phyloP scores from a whole-genome alignment of 176 grass and related monocot genomes.

The Areca catechu region DNA sequence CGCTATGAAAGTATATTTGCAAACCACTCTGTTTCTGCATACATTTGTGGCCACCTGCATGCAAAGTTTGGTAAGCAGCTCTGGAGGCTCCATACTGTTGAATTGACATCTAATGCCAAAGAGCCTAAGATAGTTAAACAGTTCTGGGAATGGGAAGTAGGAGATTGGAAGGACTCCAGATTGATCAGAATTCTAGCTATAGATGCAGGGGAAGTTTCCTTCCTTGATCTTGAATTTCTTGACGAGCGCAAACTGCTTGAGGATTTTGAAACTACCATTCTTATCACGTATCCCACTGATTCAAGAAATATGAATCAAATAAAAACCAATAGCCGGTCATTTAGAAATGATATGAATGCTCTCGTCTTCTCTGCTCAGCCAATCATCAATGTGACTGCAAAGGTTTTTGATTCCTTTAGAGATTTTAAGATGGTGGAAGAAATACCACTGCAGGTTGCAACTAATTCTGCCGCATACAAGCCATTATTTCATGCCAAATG shows the following conservation, averaged over 20 bases:
- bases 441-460: constrained; percentile 46
- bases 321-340: constrained; percentile 23
- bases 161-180: constrained; percentile 90
- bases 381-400: constrained; percentile 67
- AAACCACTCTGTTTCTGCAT: constrained; percentile 51
- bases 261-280: constrained; percentile 33
- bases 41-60: constrained; percentile 84
- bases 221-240: constrained; percentile 40
- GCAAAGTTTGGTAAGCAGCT: constrained; percentile 56
- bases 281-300: constrained; percentile 78
- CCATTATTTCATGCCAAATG: constrained; percentile 75
- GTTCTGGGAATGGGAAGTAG: constrained; percentile 98
- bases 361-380: constrained; percentile 59
- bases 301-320: constrained; percentile 76
- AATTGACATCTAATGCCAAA: constrained; percentile 18
- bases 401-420: constrained; percentile 62
- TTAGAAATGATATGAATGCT: constrained; percentile 84
- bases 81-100: constrained; percentile 57
- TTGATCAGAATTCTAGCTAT: constrained; percentile 76
- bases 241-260: constrained; percentile 10
- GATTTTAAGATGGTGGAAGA: constrained; percentile 79
- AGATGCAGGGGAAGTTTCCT: constrained; percentile 63
- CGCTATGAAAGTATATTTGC: constrained; percentile 60
- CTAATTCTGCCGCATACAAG: constrained; percentile 16
- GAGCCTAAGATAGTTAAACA: constrained; percentile 16